Evolutionary conservation across 176 grass and related monocot species (phyloP).

Genomic region (Ampelocalamus luodianensis): DNA sequence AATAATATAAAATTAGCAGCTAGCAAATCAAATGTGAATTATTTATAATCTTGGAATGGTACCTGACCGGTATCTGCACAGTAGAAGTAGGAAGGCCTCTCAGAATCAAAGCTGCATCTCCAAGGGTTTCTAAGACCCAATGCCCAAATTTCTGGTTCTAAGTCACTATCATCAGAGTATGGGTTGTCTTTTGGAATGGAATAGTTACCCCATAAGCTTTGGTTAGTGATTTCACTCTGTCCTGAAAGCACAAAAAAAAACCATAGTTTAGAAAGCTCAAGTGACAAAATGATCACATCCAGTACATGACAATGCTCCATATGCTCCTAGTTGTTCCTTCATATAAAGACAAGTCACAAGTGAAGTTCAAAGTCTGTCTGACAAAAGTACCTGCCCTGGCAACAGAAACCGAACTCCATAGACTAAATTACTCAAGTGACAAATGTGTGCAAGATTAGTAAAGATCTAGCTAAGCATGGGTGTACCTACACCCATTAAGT

Average conservation of each 20-base stretch:
- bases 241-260: slow-evolving; percentile 1
- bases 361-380: background rate
- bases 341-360: background rate
- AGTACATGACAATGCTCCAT: background rate
- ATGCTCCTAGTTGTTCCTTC: background rate
- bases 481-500: too few species aligned
- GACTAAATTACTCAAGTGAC: background rate
- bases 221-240: slow-evolving; percentile 45
- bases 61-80: slow-evolving; percentile 91
- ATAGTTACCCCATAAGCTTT: slow-evolving; percentile 88
- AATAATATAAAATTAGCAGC: background rate
- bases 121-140: slow-evolving; percentile 91
- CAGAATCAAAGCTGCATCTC: slow-evolving; percentile 87
- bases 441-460: background rate
- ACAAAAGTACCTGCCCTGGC: background rate
- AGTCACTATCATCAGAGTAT: slow-evolving; percentile 48
- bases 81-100: slow-evolving; percentile 89
- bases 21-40: background rate
- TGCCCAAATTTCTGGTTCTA: slow-evolving; percentile 83
- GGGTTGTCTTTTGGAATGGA: slow-evolving; percentile 94
- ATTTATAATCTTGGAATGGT: slow-evolving; percentile 12
- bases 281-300: background rate
- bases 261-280: background rate
- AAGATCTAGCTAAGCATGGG: too few species aligned
- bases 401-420: background rate